Conservation (phyloP, 75 land plant genomes). For the Sequoiadendron giganteum region DNA sequence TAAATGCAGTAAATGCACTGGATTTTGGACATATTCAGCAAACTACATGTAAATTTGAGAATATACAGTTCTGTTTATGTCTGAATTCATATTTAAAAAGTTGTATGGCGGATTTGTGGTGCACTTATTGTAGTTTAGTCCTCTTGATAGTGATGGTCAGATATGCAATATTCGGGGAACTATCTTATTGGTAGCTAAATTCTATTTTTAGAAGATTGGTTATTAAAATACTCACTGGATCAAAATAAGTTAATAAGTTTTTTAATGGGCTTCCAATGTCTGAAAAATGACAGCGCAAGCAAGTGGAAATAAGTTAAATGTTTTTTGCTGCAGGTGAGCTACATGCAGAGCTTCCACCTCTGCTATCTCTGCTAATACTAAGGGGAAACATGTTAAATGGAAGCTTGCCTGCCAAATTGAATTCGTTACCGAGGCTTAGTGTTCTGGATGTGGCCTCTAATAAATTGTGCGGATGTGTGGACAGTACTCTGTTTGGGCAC, state of each 20-base stretch:
- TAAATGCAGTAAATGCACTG: background rate
- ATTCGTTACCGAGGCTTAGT: background rate
- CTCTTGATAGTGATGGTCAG: background rate
- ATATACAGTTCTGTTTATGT: background rate
- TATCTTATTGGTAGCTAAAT: background rate
- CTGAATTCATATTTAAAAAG: background rate
- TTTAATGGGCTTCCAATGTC: background rate
- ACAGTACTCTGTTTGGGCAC: slow-evolving; percentile 10
- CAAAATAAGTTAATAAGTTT: background rate
- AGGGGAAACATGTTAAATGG: slow-evolving; percentile 18
- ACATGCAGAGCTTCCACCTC: slow-evolving; percentile 7
- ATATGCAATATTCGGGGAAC: background rate
- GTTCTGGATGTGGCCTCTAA: slow-evolving; percentile 25
- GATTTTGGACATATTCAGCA: background rate
- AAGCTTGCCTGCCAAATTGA: slow-evolving; percentile 5
- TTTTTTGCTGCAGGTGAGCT: slow-evolving; percentile 12
- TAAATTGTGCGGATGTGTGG: slow-evolving; percentile 13
- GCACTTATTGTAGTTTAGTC: background rate
- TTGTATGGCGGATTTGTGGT: background rate
- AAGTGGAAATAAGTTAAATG: background rate
- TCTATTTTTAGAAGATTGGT: too few species aligned
- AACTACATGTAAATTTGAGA: background rate
- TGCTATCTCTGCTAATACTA: slow-evolving; percentile 3
- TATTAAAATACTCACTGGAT: too few species aligned
- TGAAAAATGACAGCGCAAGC: slow-evolving; percentile 18